A percentile compares a stretch with the other conserved stretches of the same genome.
These are phyloP conservation scores for Penicillium aurantiogriseum DNA, from an alignment of 2,329 filamentous ascomycete species.

Conservation along the genomic window DNA sequence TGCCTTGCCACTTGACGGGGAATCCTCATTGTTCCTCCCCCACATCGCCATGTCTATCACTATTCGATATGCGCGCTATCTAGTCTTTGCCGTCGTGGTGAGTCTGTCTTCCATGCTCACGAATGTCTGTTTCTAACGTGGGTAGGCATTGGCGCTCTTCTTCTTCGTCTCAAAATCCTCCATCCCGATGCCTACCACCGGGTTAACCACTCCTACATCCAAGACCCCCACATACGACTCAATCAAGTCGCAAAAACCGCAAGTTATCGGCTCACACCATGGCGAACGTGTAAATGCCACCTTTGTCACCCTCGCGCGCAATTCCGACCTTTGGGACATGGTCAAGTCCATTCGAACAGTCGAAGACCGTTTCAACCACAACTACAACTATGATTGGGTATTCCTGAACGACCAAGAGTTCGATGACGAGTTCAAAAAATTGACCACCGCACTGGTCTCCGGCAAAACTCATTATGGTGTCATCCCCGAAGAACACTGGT, in stretches of 20 bases:
- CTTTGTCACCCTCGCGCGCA: constrained; percentile 92
- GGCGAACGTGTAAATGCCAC: constrained; percentile 85
- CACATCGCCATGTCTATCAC: constrained; percentile 20
- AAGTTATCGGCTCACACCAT: constrained; percentile 55
- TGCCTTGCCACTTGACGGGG: constrained; percentile 9
- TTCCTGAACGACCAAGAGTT: constrained; percentile 97
- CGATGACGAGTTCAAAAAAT: constrained; percentile 86
- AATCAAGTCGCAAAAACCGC: constrained; percentile 15
- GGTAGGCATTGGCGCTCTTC: constrained; percentile 65
- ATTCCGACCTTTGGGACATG: constrained; percentile 94
- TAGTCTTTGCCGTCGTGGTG: constrained; percentile 83
- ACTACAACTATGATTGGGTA: constrained; percentile 98
- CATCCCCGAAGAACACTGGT: constrained; percentile 93
- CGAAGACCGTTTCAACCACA: constrained; percentile 95
- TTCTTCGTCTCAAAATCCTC: constrained; percentile 75
- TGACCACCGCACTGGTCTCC: constrained; percentile 85
- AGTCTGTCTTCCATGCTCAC: constrained; percentile 35
- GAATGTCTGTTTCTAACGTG: not conserved
- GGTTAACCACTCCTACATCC: constrained; percentile 13
- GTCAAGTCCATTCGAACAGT: constrained; percentile 92
- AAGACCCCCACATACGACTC: constrained; percentile 23
- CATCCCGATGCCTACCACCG: constrained; percentile 35
- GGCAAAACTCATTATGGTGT: constrained; percentile 87
- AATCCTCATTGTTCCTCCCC: constrained; percentile 8
- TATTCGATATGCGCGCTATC: constrained; percentile 54